Evolutionary conservation across 1,284 basidiomycete genomes (phyloP).

Genomic region (Papiliotrema laurentii): DNA sequence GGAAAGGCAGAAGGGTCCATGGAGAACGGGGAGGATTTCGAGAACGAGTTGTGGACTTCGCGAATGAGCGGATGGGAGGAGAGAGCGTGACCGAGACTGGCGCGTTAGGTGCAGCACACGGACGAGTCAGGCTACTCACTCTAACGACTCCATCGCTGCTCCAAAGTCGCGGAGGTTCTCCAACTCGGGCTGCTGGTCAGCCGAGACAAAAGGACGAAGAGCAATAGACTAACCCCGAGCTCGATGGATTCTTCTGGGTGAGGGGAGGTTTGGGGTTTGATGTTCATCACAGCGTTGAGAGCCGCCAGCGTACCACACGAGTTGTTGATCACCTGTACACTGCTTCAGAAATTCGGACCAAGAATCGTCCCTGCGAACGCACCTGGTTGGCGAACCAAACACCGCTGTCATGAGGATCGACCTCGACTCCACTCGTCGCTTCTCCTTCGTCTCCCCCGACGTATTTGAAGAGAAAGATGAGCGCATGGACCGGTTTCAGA

Average conservation of each 20-base stretch:
- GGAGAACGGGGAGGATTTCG: constrained; percentile 70
- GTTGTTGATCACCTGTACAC: constrained; percentile 71
- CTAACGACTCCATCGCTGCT: constrained; percentile 72
- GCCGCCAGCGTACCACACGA: constrained; percentile 89
- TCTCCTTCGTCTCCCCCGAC: constrained; percentile 55
- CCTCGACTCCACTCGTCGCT: constrained; percentile 46
- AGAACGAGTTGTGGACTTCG: constrained; percentile 79
- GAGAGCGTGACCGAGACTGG: constrained; percentile 73
- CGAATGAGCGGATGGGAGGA: constrained; percentile 80
- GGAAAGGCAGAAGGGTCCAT: constrained; percentile 60
- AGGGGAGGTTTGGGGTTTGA: constrained; percentile 49
- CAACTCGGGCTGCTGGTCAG: constrained; percentile 54
- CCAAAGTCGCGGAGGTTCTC: constrained; percentile 72
- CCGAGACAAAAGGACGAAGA: background rate
- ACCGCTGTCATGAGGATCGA: constrained; percentile 63
- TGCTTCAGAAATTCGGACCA: background rate
- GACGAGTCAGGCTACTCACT: constrained; percentile 29
- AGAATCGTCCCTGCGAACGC: constrained; percentile 5
- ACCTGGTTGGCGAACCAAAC: constrained; percentile 85
- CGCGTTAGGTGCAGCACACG: background rate
- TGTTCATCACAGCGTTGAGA: constrained; percentile 79
- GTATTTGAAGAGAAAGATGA: constrained; percentile 94
- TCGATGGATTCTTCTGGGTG: constrained; percentile 50
- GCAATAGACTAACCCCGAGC: constrained; percentile 51
- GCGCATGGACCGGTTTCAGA: constrained; percentile 74